phyloP scores from a whole-genome alignment of 805 yeast species.

The Suhomyces canberraensis region DNA sequence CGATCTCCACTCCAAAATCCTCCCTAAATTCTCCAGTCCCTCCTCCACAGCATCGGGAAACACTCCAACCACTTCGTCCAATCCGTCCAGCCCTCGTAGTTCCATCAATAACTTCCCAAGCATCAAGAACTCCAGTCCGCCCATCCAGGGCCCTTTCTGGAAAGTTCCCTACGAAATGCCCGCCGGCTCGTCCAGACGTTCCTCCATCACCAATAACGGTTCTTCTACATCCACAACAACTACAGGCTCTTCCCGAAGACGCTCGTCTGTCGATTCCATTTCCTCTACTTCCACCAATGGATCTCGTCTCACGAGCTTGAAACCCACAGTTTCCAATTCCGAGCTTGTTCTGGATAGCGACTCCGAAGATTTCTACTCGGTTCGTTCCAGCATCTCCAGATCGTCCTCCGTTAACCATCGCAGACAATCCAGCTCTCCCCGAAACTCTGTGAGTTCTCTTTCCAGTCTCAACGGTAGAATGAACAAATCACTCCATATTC shows the following conservation, averaged over 20 bases:
- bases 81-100: conserved; percentile 9
- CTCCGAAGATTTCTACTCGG: conserved; percentile 30
- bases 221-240: conserved; percentile 2
- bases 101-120: conserved; percentile 13
- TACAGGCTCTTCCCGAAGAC: conserved; percentile 18
- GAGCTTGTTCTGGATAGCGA: conserved; percentile 31
- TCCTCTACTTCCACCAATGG: conserved; percentile 45
- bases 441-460: conserved; percentile 31
- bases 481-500: conserved; percentile 14
- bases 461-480: conserved; percentile 32
- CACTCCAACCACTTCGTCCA: conserved; percentile 1
- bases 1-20: conserved; percentile 11
- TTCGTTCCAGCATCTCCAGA: conserved; percentile 14
- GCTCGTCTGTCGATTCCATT: conserved; percentile 50
- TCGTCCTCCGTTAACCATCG: conserved; percentile 9
- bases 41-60: not conserved
- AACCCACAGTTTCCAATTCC: conserved; percentile 20
- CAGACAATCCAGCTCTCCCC: conserved; percentile 23
- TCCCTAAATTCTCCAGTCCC: not conserved
- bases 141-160: conserved; percentile 51
- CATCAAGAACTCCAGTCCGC: conserved; percentile 20
- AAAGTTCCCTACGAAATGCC: conserved; percentile 63
- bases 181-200: conserved; percentile 12
- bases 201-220: conserved; percentile 12
- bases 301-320: conserved; percentile 30